Evolutionary conservation across 2,329 filamentous ascomycete genomes (phyloP).

Genomic region (Zalaria sp.): DNA sequence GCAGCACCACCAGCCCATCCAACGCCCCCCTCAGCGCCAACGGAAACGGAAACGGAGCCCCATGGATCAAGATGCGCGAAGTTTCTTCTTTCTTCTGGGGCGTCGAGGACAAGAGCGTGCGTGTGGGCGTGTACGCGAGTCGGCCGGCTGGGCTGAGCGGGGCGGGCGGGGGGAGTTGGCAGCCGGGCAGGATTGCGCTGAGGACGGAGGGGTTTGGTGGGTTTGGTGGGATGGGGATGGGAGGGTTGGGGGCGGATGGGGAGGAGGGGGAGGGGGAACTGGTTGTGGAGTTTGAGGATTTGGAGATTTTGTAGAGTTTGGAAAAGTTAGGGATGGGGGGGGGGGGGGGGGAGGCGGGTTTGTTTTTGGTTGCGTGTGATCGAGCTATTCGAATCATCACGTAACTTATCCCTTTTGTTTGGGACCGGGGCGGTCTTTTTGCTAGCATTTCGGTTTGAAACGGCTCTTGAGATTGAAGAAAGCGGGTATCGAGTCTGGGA

Average conservation of each 20-base stretch:
- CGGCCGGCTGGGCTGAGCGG: slow-evolving; percentile 29
- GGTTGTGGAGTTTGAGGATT: background rate
- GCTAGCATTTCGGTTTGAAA: too few relatives aligned
- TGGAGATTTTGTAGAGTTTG: background rate
- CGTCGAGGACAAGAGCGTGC: slow-evolving; percentile 42
- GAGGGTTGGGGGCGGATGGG: background rate
- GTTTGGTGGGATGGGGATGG: background rate
- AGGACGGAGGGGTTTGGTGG: background rate
- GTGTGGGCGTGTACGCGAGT: slow-evolving; percentile 45
- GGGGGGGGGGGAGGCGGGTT: too few relatives aligned
- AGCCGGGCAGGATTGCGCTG: background rate
- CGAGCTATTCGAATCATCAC: too few relatives aligned
- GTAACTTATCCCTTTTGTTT: too few relatives aligned
- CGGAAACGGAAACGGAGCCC: too few relatives aligned
- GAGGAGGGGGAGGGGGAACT: background rate
- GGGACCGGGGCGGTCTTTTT: too few relatives aligned
- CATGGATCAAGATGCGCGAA: slow-evolving; percentile 44
- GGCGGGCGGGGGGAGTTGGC: background rate
- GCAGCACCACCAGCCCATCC: too few relatives aligned
- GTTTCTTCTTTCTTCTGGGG: slow-evolving; percentile 50
- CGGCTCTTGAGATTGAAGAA: too few relatives aligned
- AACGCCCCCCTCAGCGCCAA: too few relatives aligned
- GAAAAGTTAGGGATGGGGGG: too few relatives aligned
- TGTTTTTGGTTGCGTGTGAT: too few relatives aligned
- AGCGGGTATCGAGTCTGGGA: too few relatives aligned